A percentile compares a stretch with the other conserved stretches of the same genome.
phyloP scores from a whole-genome alignment of 495 filamentous ascomycete species.

The Glutinoglossum americanum region DNA sequence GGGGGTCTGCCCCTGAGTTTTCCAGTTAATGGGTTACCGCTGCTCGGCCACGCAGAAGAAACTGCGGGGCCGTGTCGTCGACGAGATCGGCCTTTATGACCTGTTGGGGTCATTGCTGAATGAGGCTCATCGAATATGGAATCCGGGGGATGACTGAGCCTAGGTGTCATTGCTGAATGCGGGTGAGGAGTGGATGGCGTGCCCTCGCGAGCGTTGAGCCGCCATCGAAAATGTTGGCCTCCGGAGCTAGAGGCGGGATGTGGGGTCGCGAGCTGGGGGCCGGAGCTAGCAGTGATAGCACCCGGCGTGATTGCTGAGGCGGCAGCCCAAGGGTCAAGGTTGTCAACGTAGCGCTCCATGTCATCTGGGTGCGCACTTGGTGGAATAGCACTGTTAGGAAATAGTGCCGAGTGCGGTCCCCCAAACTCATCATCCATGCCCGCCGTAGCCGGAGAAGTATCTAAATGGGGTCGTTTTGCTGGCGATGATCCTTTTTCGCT shows the following conservation, averaged over 20 bases:
- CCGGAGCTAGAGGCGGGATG: conserved; percentile 12
- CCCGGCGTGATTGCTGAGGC: conserved; percentile 17
- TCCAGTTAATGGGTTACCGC: conserved; percentile 38
- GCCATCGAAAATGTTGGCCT: conserved; percentile 22
- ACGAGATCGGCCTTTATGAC: conserved; percentile 30
- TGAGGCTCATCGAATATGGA: conserved; percentile 36
- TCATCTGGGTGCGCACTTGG: conserved; percentile 37
- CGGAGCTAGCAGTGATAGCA: conserved; percentile 8
- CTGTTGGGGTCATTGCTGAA: conserved; percentile 38
- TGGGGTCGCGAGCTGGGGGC: conserved; percentile 7
- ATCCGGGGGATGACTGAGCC: conserved; percentile 26
- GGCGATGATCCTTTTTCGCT: conserved; percentile 27
- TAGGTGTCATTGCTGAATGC: conserved; percentile 58
- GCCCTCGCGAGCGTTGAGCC: conserved; percentile 19
- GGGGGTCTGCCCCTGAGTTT: conserved; percentile 74
- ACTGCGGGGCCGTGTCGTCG: conserved; percentile 82
- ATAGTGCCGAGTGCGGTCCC: conserved; percentile 23
- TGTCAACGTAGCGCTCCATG: conserved; percentile 22
- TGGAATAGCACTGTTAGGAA: conserved; percentile 38
- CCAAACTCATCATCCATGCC: conserved; percentile 29
- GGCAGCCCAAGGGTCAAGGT: conserved; percentile 33
- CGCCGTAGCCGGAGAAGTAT: conserved; percentile 40
- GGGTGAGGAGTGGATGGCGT: conserved; percentile 50
- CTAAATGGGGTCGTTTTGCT: conserved; percentile 42
- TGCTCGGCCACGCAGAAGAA: conserved; percentile 81